Conservation (phyloP, 306 rosid species). For the Hylodesmum podocarpum region DNA sequence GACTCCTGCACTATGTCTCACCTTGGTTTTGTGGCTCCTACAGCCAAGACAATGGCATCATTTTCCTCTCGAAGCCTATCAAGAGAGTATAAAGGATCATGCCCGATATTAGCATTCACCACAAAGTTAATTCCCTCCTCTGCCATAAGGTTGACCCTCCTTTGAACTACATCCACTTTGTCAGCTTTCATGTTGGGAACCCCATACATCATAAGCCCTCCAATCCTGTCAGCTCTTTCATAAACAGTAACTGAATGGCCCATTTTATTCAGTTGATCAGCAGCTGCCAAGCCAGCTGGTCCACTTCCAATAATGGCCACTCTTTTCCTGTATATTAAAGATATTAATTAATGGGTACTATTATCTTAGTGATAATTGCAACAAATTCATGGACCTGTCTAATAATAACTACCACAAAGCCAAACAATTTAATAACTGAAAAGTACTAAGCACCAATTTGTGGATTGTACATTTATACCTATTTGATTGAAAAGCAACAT, state of each 20-base stretch:
- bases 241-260: conserved; percentile 68
- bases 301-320: conserved; percentile 96
- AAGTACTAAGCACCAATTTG: neutral
- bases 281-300: conserved; percentile 97
- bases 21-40: conserved; percentile 99
- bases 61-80: conserved; percentile 3
- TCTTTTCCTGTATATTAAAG: conserved; percentile 58
- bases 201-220: conserved; percentile 64
- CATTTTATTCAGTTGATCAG: conserved; percentile 90
- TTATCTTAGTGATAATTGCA: neutral
- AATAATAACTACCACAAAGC: neutral
- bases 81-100: conserved; percentile 37
- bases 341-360: conserved; percentile 33
- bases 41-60: conserved; percentile 58
- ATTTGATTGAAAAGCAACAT: neutral
- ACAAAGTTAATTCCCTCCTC: conserved; percentile 79
- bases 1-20: conserved; percentile 22
- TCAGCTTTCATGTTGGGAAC: conserved; percentile 97
- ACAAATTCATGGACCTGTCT: neutral
- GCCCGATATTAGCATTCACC: conserved; percentile 81
- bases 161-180: conserved; percentile 72
- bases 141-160: conserved; percentile 89
- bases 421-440: neutral
- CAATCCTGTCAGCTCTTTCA: conserved; percentile 5
- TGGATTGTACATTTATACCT: neutral